Conservation (phyloP, 331 rosid species). For the Acacia concinna region DNA sequence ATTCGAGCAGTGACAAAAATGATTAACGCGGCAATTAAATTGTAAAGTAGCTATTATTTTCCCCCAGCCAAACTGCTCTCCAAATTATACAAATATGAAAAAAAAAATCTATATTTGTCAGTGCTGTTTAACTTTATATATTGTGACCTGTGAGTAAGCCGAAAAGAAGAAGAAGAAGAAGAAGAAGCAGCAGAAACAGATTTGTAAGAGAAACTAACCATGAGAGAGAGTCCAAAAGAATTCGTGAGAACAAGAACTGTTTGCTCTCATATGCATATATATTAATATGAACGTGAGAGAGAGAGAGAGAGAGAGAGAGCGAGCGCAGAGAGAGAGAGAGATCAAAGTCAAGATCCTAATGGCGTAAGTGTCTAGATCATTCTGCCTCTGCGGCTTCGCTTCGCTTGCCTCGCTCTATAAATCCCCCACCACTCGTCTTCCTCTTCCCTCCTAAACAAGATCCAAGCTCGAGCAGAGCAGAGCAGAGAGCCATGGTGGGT, state of each 20-base stretch:
- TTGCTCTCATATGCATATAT: neutral
- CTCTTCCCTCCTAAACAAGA: constrained; percentile 33
- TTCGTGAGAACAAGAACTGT: neutral
- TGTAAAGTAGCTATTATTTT: neutral
- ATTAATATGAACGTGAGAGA: neutral
- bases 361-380: constrained; percentile 34
- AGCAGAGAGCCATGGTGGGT: constrained; percentile 46
- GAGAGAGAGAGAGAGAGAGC: neutral
- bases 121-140: neutral
- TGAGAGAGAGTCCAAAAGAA: neutral
- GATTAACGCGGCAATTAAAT: too few relatives aligned
- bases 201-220: neutral
- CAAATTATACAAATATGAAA: neutral
- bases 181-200: neutral
- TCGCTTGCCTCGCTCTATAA: constrained; percentile 41
- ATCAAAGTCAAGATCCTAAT: constrained; percentile 32
- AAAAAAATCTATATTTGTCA: neutral
- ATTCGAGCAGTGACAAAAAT: neutral
- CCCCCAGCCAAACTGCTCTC: neutral
- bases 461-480: constrained; percentile 5
- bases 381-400: constrained; percentile 28
- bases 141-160: neutral
- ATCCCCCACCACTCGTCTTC: constrained; percentile 40
- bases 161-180: too few relatives aligned
- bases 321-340: neutral